Conservation (phyloP, 805 yeast genomes). For the Candida maltosa region DNA sequence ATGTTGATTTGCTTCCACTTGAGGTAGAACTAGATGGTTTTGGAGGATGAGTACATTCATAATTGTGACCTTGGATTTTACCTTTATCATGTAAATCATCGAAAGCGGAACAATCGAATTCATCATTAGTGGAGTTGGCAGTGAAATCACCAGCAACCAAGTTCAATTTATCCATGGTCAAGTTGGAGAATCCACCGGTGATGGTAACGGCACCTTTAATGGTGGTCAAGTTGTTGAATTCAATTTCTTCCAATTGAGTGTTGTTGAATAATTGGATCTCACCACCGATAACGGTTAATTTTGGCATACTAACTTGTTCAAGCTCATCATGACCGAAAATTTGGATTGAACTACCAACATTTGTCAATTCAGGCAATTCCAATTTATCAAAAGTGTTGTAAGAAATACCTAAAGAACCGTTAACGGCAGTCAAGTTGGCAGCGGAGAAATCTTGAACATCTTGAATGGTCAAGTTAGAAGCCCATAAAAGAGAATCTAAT, state of each 20-base stretch:
- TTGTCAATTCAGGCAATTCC: conserved; percentile 25
- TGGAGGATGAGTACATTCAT: conserved; percentile 25
- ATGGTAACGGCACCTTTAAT: conserved; percentile 41
- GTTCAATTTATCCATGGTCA: conserved; percentile 33
- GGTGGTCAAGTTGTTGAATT: conserved; percentile 26
- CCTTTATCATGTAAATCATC: conserved; percentile 26
- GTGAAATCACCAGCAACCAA: conserved; percentile 42
- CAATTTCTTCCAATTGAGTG: conserved; percentile 32
- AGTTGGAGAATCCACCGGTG: conserved; percentile 35
- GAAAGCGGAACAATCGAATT: conserved; percentile 35
- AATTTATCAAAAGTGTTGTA: conserved; percentile 36
- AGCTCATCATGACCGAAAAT: conserved; percentile 42
- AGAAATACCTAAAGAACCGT: conserved; percentile 37
- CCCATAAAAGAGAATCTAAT: conserved; percentile 36
- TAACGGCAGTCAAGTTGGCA: conserved; percentile 32
- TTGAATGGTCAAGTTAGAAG: conserved; percentile 43
- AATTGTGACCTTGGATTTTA: conserved; percentile 43
- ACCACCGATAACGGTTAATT: conserved; percentile 36
- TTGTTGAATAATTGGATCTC: conserved; percentile 41
- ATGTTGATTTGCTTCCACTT: conserved; percentile 11
- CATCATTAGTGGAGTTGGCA: conserved; percentile 30
- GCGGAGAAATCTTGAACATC: conserved; percentile 32
- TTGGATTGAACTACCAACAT: conserved; percentile 38
- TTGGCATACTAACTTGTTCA: conserved; percentile 23
- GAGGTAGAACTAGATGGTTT: conserved; percentile 14